Base-by-base conservation (phyloP, 192 early-diverging fungal species). In the Lunasporangiospora selenospora region DNA sequence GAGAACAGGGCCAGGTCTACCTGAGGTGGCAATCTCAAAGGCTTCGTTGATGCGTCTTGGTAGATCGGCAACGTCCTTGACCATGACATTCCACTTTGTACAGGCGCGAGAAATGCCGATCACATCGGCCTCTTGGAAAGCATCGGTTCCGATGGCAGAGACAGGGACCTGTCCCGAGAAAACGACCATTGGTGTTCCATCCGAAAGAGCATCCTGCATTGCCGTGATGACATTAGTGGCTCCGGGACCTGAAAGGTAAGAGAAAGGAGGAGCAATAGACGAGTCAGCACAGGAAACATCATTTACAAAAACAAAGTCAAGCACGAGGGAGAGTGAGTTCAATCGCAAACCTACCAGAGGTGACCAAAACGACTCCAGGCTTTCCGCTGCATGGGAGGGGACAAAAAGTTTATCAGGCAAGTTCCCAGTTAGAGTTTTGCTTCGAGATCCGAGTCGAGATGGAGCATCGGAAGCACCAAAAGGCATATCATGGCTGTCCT, bases 71-170 rank as follows among this genome's bases (percentile, higher is more conserved):
- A 99, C 86, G 69, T 96, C 93, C 67, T 93, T 93, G 77, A 99
- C 93, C 95, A 97, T 94, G 34, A 97, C 95, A 73, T 99, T 99
- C 97, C 97, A 99, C 77, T 98, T 99, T 76, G 97, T 97, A 83
- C 97, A 99, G 16, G 91, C 81, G 29, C 97, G 88, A 61, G 92
- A 92, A 70, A 99, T 99, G 45, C 95, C 95, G 26, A 99, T 85
- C 31, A 99, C 85, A 65, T 99, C 97, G 53, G 97, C 97, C 80
- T 99, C 97, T 81, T 99, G 97, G 87, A 99, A 99, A 12, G 94
- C 95, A 67, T 99, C 97, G 2, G 90, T 90, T 37, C 97, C 97
- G 64, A 99, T 92, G 30, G 92, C 88, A 4, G 88, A 80, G 6
- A 92, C 94, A 19, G 90, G 87, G 42, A 99, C 97, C 83, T 99